Evolutionary conservation across 2,329 filamentous ascomycete genomes (phyloP).

Genomic region (Sporothrix brunneoviolacea): DNA sequence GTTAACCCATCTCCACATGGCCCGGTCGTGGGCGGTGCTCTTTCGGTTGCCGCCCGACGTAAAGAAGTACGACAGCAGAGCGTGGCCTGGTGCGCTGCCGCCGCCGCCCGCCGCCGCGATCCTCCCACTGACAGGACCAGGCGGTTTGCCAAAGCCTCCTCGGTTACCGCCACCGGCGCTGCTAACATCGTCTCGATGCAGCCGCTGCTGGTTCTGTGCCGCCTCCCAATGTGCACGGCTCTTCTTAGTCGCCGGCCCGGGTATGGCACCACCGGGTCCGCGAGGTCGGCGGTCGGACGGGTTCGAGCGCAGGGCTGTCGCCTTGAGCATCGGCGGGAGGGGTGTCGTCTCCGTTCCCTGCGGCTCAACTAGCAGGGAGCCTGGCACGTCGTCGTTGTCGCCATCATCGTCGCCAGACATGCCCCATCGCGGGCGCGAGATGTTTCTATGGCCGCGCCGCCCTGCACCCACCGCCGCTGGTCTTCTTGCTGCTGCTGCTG

Average conservation of each 20-base stretch:
- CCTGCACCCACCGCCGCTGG: background rate
- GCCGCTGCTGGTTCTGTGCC: conserved; percentile 43
- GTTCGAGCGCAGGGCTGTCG: conserved; percentile 18
- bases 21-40: conserved; percentile 57
- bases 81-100: conserved; percentile 8
- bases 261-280: conserved; percentile 24
- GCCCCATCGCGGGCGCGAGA: conserved; percentile 17
- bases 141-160: conserved; percentile 24
- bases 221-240: conserved; percentile 49
- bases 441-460: background rate
- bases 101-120: background rate
- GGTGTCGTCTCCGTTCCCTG: conserved; percentile 10
- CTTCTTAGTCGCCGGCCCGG: conserved; percentile 38
- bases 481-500: background rate
- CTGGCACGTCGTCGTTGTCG: conserved; percentile 58
- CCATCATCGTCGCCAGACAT: conserved; percentile 39
- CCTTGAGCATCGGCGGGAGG: conserved; percentile 20
- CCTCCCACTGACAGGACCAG: background rate
- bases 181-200: conserved; percentile 35
- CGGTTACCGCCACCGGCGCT: conserved; percentile 20
- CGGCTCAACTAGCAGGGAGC: conserved; percentile 54
- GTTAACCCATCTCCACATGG: conserved; percentile 90
- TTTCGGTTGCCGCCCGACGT: conserved; percentile 9
- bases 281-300: conserved; percentile 2
- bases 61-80: conserved; percentile 18